These are phyloP conservation scores for Pyrenophora teres DNA, from an alignment of 2,329 filamentous ascomycete species.

Conservation along the genomic window DNA sequence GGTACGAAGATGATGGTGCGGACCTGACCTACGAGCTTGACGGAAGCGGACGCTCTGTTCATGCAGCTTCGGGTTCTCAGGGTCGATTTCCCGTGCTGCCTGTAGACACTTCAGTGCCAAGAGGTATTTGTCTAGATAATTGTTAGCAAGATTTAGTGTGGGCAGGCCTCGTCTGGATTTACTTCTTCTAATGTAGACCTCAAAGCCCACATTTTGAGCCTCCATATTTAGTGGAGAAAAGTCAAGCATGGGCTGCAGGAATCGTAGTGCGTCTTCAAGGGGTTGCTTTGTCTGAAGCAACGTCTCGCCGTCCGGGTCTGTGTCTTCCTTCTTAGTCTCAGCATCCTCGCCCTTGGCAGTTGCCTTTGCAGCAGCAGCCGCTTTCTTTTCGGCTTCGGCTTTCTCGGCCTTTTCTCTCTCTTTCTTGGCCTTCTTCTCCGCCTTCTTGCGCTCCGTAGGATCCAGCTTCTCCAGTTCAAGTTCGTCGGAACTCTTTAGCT, in stretches of 20 bases:
- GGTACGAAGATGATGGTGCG: not conserved
- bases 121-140: slow-evolving; percentile 74
- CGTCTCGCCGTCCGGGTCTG: slow-evolving; percentile 82
- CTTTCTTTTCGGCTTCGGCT: slow-evolving; percentile 77
- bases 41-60: slow-evolving; percentile 75
- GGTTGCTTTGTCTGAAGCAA: slow-evolving; percentile 82
- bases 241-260: slow-evolving; percentile 79
- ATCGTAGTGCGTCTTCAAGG: slow-evolving; percentile 84
- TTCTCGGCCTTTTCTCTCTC: slow-evolving; percentile 73
- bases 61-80: slow-evolving; percentile 72
- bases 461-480: slow-evolving; percentile 59
- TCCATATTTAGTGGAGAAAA: slow-evolving; percentile 80
- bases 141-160: slow-evolving; percentile 2
- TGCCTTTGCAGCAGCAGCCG: slow-evolving; percentile 69
- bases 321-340: slow-evolving; percentile 81
- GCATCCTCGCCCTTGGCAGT: slow-evolving; percentile 64
- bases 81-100: slow-evolving; percentile 70
- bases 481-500: slow-evolving; percentile 65
- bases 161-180: slow-evolving; percentile 48
- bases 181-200: slow-evolving; percentile 86
- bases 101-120: slow-evolving; percentile 86
- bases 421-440: slow-evolving; percentile 86
- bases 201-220: slow-evolving; percentile 83
- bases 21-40: slow-evolving; percentile 52
- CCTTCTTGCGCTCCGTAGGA: slow-evolving; percentile 78